Conservation (phyloP, 495 filamentous ascomycete genomes). For the Talaromyces liani region DNA sequence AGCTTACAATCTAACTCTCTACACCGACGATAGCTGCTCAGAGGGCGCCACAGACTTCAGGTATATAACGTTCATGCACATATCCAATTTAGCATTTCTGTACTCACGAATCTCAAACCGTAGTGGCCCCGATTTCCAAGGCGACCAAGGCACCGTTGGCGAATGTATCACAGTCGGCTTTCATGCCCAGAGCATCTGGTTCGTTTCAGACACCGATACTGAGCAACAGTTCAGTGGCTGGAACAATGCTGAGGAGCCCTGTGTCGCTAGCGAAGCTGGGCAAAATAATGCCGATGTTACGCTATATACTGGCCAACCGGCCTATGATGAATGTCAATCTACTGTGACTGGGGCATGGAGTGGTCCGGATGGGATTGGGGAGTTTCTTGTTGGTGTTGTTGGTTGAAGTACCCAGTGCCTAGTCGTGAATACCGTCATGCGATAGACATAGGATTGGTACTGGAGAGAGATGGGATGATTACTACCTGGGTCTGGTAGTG, state of each 20-base stretch:
- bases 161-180: neutral
- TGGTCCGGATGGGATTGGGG: neutral
- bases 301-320: neutral
- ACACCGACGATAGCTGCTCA: neutral
- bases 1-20: neutral
- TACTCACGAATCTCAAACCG: neutral
- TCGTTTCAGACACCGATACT: neutral
- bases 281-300: constrained; percentile 1
- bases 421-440: too few relatives aligned
- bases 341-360: neutral
- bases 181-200: neutral
- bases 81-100: neutral
- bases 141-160: neutral
- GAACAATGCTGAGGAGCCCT: neutral
- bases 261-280: neutral
- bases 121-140: neutral
- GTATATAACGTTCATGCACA: neutral
- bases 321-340: neutral
- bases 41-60: neutral
- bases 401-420: neutral
- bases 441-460: too few relatives aligned
- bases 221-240: neutral
- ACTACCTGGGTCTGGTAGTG: too few relatives aligned
- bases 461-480: too few relatives aligned
- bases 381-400: neutral